phyloP scores from a whole-genome alignment of 352 stramenopile species.

The Plasmopara viticola region DNA sequence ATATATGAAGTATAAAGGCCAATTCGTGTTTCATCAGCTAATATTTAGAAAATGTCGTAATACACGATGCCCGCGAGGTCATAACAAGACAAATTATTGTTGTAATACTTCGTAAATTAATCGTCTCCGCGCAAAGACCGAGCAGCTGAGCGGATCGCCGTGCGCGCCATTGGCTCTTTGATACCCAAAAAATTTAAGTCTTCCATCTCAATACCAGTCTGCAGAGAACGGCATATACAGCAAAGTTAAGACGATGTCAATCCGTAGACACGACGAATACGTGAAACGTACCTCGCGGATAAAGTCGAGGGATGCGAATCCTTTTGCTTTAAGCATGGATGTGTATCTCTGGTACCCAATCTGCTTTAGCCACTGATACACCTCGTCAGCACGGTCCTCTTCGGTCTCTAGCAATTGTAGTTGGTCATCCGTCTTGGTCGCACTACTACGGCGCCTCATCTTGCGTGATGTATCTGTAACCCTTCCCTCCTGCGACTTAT shows the following conservation, averaged over 20 bases:
- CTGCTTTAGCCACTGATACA: slow-evolving; percentile 67
- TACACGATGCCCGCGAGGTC: too few species aligned
- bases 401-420: slow-evolving; percentile 29
- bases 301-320: slow-evolving; percentile 72
- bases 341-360: slow-evolving; percentile 55
- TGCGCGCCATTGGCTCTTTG: slow-evolving; percentile 53
- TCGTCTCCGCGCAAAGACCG: slow-evolving; percentile 45
- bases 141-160: slow-evolving; percentile 53
- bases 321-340: slow-evolving; percentile 67
- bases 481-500: slow-evolving; percentile 16
- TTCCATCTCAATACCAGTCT: slow-evolving; percentile 83
- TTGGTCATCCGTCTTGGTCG: slow-evolving; percentile 24
- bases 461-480: slow-evolving; percentile 19
- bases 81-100: not conserved
- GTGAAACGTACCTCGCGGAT: slow-evolving; percentile 66
- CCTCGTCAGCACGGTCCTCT: slow-evolving; percentile 53
- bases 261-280: not conserved
- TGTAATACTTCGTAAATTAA: not conserved
- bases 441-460: slow-evolving; percentile 22
- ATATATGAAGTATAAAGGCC: slow-evolving; percentile 9
- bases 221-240: slow-evolving; percentile 4
- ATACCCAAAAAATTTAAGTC: slow-evolving; percentile 84
- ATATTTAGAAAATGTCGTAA: slow-evolving; percentile 24
- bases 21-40: slow-evolving; percentile 17
- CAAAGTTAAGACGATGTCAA: slow-evolving; percentile 3